Evolutionary conservation across 129 eudicot genomes (phyloP).

Genomic region (Logfia minima): DNA sequence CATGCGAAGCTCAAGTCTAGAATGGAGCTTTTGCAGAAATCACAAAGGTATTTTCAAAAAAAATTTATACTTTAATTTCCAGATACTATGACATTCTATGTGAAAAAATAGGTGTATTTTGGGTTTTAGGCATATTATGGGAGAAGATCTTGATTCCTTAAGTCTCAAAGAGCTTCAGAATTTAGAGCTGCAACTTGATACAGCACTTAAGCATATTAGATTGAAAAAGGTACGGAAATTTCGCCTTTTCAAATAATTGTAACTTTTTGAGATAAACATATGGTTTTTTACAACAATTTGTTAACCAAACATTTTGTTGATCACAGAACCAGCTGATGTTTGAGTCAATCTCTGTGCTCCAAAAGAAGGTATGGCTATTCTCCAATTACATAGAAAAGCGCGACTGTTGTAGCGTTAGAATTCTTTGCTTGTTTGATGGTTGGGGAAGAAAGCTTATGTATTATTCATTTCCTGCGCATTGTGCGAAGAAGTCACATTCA

Average conservation of each 20-base stretch:
- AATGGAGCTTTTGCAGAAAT: slow-evolving; percentile 71
- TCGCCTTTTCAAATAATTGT: background rate
- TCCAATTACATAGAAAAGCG: background rate
- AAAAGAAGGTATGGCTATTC: slow-evolving; percentile 55
- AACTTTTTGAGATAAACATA: background rate
- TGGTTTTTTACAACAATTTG: background rate
- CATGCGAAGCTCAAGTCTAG: slow-evolving; percentile 81
- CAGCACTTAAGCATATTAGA: slow-evolving; percentile 64
- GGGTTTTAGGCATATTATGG: slow-evolving; percentile 63
- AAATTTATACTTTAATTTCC: no score
- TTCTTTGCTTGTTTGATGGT: no score
- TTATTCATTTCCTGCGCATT: no score
- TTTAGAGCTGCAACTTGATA: slow-evolving; percentile 79
- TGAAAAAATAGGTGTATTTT: background rate
- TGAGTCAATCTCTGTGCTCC: slow-evolving; percentile 72
- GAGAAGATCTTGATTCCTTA: slow-evolving; percentile 72
- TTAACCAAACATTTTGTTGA: background rate
- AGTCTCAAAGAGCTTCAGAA: slow-evolving; percentile 77
- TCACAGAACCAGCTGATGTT: slow-evolving; percentile 77
- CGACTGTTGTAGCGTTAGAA: background rate
- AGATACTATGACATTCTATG: no score
- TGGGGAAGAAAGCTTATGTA: no score
- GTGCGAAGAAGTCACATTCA: no score
- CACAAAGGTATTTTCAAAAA: slow-evolving; percentile 53
- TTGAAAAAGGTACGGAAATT: slow-evolving; percentile 54